Evolutionary conservation across 2,329 filamentous ascomycete species (phyloP), one percentile per base, ranked within the genome.

Genomic region (Diaporthe sp.): DNA sequence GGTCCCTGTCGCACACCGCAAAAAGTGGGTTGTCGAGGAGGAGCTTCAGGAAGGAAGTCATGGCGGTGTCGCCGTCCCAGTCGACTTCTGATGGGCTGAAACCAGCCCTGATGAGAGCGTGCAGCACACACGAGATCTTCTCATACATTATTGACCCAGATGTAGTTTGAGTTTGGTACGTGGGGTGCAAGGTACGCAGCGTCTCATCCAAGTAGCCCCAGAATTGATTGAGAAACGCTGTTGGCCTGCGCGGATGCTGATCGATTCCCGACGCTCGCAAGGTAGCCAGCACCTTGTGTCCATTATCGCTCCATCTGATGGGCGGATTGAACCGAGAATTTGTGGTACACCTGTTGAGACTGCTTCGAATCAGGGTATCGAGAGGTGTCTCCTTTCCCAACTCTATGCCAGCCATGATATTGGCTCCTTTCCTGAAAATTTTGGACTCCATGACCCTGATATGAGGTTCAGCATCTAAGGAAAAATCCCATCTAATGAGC

Each of bases 31-130:
- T 25, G 8, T 15, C 22, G 13, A 20, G 13, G 5, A 68, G 13
- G 13, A 7, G 8, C 31, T 13, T n/a, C 47, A 68, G n/a, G 47
- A 68, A 68, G 3, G 65, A 68, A 20, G 15, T 34, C 65, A 68
- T 68, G 47, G 65, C 65, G 9, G 47, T 68, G n/a, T 68, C 47
- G 22, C 65, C 31, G 47, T 28, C 4, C 7, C n/a, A 5, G 47
- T 53, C 65, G 34, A 51, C 34, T 8, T 68, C 47, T 39, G 22
- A 47, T 31, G 65, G 47, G 47, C 65, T 68, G 47, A 68, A 53
- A 5, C 65, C 65, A 6, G 31, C 28, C 15, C 28, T 39, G 7
- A 68, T 37, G 5, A 68, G 13, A 13, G 31, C 47, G 31, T 20
- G 31, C 47, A 68, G 31, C 22, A 68, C 4, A 20, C 15, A 42